These are phyloP conservation scores for Backusella liffmaniae DNA, from an alignment of 192 early-diverging fungal genomes.

Conservation along the genomic window DNA sequence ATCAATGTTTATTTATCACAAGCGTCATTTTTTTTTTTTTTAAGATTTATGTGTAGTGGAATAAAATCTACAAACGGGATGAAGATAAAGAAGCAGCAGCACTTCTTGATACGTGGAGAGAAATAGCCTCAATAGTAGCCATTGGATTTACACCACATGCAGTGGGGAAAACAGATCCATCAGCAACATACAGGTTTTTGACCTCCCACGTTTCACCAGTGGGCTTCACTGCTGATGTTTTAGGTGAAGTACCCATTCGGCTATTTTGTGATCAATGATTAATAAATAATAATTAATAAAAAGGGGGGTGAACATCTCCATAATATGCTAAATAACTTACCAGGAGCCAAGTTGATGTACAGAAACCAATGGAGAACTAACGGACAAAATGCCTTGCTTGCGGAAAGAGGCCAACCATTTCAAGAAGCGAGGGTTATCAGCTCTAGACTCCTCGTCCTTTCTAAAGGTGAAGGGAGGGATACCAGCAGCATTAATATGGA, in stretches of 20 bases:
- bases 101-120: slow-evolving; percentile 6
- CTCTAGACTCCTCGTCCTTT: slow-evolving; percentile 34
- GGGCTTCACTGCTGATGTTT: slow-evolving; percentile 56
- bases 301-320: neutral
- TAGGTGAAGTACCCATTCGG: slow-evolving; percentile 57
- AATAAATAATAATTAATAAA: neutral
- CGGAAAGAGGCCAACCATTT: slow-evolving; percentile 34
- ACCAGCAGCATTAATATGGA: slow-evolving; percentile 48
- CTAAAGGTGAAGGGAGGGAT: slow-evolving; percentile 40
- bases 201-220: slow-evolving; percentile 70
- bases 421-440: slow-evolving; percentile 32
- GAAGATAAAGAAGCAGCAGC: neutral
- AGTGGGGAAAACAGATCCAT: slow-evolving; percentile 23
- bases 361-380: slow-evolving; percentile 37
- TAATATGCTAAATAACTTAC: slow-evolving; percentile 29
- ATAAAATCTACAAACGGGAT: neutral
- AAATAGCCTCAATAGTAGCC: slow-evolving; percentile 32
- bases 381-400: slow-evolving; percentile 32
- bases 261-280: slow-evolving; percentile 28
- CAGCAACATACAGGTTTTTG: slow-evolving; percentile 59
- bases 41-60: neutral
- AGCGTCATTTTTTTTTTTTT: neutral
- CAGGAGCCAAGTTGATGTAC: slow-evolving; percentile 72
- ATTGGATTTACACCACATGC: slow-evolving; percentile 64
- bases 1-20: neutral